phyloP scores from a whole-genome alignment of 2,329 filamentous ascomycete genomes.

The Penicillium sp. region DNA sequence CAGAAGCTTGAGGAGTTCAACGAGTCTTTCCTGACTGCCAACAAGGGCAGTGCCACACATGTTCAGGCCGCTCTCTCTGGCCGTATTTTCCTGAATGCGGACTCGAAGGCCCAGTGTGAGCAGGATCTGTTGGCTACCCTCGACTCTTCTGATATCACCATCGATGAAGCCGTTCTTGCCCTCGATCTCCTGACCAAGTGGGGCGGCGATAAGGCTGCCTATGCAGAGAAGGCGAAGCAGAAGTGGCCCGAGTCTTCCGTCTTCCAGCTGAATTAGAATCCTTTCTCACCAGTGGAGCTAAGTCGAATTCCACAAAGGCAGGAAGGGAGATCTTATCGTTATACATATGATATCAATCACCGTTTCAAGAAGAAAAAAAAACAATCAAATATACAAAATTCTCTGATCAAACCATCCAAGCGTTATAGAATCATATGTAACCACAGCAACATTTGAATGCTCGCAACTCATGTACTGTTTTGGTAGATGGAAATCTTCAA shows the following conservation, averaged over 20 bases:
- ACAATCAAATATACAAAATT: neutral
- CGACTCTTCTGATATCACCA: conserved; percentile 51
- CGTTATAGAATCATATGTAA: neutral
- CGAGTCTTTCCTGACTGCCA: conserved; percentile 62
- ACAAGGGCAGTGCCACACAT: conserved; percentile 64
- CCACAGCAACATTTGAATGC: neutral
- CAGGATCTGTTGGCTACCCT: conserved; percentile 64
- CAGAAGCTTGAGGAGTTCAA: conserved; percentile 65
- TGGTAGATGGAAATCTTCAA: neutral
- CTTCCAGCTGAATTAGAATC: conserved; percentile 29
- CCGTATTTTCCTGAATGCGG: conserved; percentile 59
- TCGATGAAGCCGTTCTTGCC: conserved; percentile 59
- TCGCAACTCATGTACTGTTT: neutral
- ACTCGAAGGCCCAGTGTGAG: conserved; percentile 59
- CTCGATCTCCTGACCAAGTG: conserved; percentile 54
- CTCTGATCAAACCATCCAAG: neutral
- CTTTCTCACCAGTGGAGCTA: neutral
- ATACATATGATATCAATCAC: neutral
- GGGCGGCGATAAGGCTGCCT: conserved; percentile 55
- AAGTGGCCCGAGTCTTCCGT: conserved; percentile 44
- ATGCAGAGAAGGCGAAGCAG: conserved; percentile 42
- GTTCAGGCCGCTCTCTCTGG: conserved; percentile 64
- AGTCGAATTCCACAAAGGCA: neutral
- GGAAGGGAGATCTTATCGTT: neutral
- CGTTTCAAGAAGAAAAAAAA: neutral